Evolutionary conservation across 2,329 filamentous ascomycete genomes (phyloP), one percentile per base, ranked within the genome.

Genomic region (Blastomyces parvus): DNA sequence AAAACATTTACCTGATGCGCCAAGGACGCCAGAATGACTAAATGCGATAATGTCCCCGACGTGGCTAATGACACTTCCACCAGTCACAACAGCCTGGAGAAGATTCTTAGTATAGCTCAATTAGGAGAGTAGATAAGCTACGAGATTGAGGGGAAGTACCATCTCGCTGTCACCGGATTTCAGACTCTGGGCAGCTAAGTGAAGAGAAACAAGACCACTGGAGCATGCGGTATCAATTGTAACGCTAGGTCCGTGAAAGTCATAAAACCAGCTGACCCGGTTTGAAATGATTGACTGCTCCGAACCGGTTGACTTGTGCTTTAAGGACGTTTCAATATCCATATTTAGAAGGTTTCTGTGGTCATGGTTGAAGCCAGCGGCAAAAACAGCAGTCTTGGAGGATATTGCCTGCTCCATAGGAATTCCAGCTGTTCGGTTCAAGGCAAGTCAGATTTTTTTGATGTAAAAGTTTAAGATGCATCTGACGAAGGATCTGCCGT

Each of bases 211-310:
- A n/a, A 72, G 58, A 59, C 65, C 67, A 48, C 66, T 68, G 1
- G 67, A 70, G 58, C 72, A 74, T 5, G 66, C 70, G 27, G 70
- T 70, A 63, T 72, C 69, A n/a, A 72, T 17, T 13, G 69, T 68
- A 19, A 71, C 27, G 50, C 63, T 67, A 3, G 73, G 67, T 0
- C 70, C 71, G 17, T 63, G 62, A 25, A 70, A 64, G 59, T 70
- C 69, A 59, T 66, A 74, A 60, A 70, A 70, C 65, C 67, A 73
- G 25, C 68, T 71, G 14, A 74, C 53, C 6, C 72, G 63, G 60
- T 72, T 73, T 3, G 71, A 65, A 17, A 72, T 57, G 7, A 73
- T 70, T 6, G 69, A 64, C 33, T 56, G 61, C 5, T 59, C 65
- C 19, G 61, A 63, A 17, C 70, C 71, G 11, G 67, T 69, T 22